Base-by-base conservation (phyloP, 768 basidiomycete species). In the Leccinum incarnatum region DNA sequence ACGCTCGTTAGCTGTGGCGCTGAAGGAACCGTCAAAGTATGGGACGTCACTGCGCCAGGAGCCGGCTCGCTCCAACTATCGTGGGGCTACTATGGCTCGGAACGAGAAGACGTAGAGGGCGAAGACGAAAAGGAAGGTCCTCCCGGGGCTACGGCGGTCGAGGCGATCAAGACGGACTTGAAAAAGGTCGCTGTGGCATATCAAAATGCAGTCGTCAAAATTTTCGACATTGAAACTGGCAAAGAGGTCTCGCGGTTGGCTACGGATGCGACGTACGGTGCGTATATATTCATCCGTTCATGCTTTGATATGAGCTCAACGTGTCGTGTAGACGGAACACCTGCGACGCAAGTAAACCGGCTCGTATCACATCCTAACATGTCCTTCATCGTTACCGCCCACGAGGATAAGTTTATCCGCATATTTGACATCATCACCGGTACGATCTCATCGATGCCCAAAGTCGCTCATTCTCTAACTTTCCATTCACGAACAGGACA, bases 321-420 rank as follows among this genome's bases (percentile, higher is more conserved):
- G 17, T 49, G 1, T 19, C 11, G 53, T 60, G 51, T 72, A 88
- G 94, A 95, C 66, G 89, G 84, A 3, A 85, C 88, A 12, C 79
- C 85, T 36, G 81, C 81, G 12, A 89, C 89, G 1, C 93, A 95
- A 70, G 87, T 93, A 61, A 97, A 95, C 74, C 81, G 85, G 58
- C 85, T 96, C 60, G 85, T 85, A 30, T 94, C 94, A 40, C 94
- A 97, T 77, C 94, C 94, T 8, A 94, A 91, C 2, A 86, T 93
- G 83, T 83, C 91, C 5, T 76, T 95, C 23, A 82, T 98, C 42
- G 85, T 96, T 5, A 89, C 92, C 25, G 97, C 87, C 0, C 91
- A 95, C 70, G 96, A 98, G 75, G 95, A 98, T 77, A 95, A 93
- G 66, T 87, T 86, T 68, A 91, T 98, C 66, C 83, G 93, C 34